phyloP scores from a whole-genome alignment of 148 eudicot species.

The Cornus suecica region DNA sequence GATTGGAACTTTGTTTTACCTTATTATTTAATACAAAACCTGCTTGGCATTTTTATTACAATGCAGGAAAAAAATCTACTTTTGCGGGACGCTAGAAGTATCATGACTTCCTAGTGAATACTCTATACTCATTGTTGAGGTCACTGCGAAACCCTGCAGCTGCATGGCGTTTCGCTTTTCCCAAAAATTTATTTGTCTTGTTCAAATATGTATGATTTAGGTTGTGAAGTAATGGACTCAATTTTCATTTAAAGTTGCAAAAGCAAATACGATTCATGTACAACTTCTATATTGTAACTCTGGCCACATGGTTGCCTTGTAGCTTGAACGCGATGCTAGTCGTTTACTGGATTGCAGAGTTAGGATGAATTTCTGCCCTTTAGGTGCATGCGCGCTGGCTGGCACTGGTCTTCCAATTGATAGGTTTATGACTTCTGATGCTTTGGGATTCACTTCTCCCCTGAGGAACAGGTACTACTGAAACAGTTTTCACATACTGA shows the following conservation, averaged over 20 bases:
- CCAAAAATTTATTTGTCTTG: not conserved
- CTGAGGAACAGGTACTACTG: conserved; percentile 78
- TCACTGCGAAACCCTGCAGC: not conserved
- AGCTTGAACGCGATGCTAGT: conserved; percentile 98
- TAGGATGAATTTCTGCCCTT: conserved; percentile 84
- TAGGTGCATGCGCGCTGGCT: conserved; percentile 99
- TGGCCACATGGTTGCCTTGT: conserved; percentile 16
- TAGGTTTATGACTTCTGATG: conserved; percentile 91
- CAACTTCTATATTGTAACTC: not conserved
- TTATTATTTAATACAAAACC: no score
- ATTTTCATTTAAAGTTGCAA: not conserved
- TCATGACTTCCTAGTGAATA: not conserved
- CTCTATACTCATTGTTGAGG: not conserved
- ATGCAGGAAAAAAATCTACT: no score
- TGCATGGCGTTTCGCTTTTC: no score
- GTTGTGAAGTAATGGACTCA: not conserved
- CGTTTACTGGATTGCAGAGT: conserved; percentile 82
- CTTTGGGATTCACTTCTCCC: conserved; percentile 86
- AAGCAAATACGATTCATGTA: not conserved
- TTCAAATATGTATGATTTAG: not conserved
- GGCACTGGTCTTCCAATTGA: conserved; percentile 98
- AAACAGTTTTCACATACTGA: not conserved
- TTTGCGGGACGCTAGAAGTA: not conserved
- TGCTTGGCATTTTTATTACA: no score
- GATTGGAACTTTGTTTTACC: no score